Conservation (phyloP, 169 alveolate genomes). For the Babesia bigemina region DNA sequence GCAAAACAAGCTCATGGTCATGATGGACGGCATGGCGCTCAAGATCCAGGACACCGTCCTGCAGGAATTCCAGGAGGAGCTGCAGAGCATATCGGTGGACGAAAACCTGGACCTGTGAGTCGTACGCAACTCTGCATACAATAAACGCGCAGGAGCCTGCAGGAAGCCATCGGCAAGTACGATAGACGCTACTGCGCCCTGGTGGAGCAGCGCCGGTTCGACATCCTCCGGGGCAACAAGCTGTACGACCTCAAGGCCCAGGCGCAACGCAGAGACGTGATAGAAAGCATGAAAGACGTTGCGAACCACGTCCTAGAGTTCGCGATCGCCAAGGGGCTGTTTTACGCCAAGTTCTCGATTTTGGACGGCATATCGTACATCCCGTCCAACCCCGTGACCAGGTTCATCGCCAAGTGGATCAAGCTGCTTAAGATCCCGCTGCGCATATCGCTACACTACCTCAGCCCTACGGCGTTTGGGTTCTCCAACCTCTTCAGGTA, state of each 20-base stretch:
- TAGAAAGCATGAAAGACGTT: conserved; percentile 37
- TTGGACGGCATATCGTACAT: conserved; percentile 43
- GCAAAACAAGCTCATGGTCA: conserved; percentile 14
- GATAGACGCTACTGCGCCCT: conserved; percentile 40
- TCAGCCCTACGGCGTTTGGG: conserved; percentile 66
- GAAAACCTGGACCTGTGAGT: conserved; percentile 29
- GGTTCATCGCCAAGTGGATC: conserved; percentile 20
- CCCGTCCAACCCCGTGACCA: conserved; percentile 23
- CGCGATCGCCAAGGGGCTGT: conserved; percentile 46
- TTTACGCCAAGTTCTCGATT: conserved; percentile 40
- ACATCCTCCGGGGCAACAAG: conserved; percentile 11
- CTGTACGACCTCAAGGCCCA: conserved; percentile 30
- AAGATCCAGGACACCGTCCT: conserved; percentile 24
- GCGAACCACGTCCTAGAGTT: conserved; percentile 48
- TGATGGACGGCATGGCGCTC: conserved; percentile 32
- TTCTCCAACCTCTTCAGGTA: conserved; percentile 62
- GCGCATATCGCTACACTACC: conserved; percentile 40
- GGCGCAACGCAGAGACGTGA: conserved; percentile 36
- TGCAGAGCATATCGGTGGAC: conserved; percentile 28
- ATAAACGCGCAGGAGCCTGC: conserved; percentile 17
- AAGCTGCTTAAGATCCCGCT: conserved; percentile 38
- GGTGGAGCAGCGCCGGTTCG: conserved; percentile 16
- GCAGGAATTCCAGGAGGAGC: conserved; percentile 33
- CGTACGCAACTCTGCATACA: not conserved
- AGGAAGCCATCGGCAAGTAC: conserved; percentile 28